Percentiles rank a stretch among this genome's conserved stretches.
Conservation (phyloP, 2,329 filamentous ascomycete genomes). For the Epichloe aotearoae region DNA sequence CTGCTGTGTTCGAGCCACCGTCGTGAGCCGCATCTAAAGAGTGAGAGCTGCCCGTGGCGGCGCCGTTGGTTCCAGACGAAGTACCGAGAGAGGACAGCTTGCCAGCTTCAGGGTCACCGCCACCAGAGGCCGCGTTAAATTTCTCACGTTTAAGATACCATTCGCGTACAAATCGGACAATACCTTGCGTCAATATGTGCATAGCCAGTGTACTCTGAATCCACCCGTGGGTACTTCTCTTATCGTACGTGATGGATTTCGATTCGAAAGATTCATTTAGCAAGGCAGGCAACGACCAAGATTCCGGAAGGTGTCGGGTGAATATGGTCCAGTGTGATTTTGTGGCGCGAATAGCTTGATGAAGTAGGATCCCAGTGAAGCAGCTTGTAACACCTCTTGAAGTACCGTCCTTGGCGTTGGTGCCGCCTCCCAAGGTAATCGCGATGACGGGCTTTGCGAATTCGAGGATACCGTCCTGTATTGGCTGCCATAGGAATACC, state of each 20-base stretch:
- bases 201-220: slow-evolving; percentile 56
- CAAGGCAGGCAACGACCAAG: slow-evolving; percentile 31
- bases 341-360: slow-evolving; percentile 38
- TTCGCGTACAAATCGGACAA: slow-evolving; percentile 57
- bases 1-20: slow-evolving; percentile 36
- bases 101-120: slow-evolving; percentile 50
- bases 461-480: slow-evolving; percentile 80
- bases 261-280: slow-evolving; percentile 34
- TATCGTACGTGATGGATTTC: slow-evolving; percentile 34
- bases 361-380: slow-evolving; percentile 50
- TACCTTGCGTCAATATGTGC: slow-evolving; percentile 61
- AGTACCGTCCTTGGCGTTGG: slow-evolving; percentile 52
- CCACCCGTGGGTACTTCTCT: slow-evolving; percentile 49
- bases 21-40: slow-evolving; percentile 6
- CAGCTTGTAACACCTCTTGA: slow-evolving; percentile 61
- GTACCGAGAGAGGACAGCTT: slow-evolving; percentile 28
- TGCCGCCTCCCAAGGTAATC: slow-evolving; percentile 75
- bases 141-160: slow-evolving; percentile 52
- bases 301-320: slow-evolving; percentile 31
- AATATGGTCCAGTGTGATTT: slow-evolving; percentile 34
- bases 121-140: slow-evolving; percentile 33
- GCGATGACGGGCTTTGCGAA: slow-evolving; percentile 89
- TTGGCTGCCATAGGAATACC: slow-evolving; percentile 75
- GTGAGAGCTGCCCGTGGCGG: slow-evolving; percentile 10
- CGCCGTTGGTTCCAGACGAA: slow-evolving; percentile 2